These are phyloP conservation scores for Periconia macrospinosa DNA, from an alignment of 2,329 filamentous ascomycete species.

Conservation along the genomic window DNA sequence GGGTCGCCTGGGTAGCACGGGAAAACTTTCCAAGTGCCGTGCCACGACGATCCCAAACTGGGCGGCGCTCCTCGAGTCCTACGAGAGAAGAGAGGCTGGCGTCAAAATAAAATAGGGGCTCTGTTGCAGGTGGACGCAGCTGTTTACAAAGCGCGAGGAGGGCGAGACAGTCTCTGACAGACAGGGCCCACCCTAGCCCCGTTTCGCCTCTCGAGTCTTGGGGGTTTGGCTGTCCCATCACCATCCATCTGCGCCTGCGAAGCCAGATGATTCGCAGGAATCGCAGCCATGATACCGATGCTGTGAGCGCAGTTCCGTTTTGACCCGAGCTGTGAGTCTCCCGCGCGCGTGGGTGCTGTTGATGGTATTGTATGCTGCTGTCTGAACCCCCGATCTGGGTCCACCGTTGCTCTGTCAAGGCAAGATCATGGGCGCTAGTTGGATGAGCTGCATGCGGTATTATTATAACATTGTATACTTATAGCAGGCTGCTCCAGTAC, in stretches of 20 bases:
- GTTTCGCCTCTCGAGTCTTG: constrained; percentile 16
- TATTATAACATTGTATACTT: no score
- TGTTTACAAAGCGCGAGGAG: constrained; percentile 13
- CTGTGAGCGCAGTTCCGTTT: neutral
- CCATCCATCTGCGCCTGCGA: neutral
- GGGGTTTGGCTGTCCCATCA: no score
- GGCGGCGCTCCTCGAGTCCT: neutral
- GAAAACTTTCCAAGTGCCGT: neutral
- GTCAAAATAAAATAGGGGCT: constrained; percentile 18
- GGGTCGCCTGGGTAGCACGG: constrained; percentile 11
- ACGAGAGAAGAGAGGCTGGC: constrained; percentile 12
- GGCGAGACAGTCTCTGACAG: constrained; percentile 16
- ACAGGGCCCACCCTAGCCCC: constrained; percentile 17
- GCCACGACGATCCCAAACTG: constrained; percentile 21
- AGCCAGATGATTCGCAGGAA: neutral
- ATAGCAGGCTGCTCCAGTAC: no score
- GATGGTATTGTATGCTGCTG: neutral
- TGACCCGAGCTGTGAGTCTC: neutral
- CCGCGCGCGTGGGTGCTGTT: neutral
- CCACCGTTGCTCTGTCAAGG: neutral
- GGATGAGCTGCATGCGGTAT: no score
- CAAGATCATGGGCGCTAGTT: no score
- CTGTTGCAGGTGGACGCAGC: constrained; percentile 23
- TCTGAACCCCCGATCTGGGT: neutral
- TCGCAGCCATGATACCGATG: neutral